Evolutionary conservation across 2,329 filamentous ascomycete genomes (phyloP).

Genomic region (Claviceps paspali): DNA sequence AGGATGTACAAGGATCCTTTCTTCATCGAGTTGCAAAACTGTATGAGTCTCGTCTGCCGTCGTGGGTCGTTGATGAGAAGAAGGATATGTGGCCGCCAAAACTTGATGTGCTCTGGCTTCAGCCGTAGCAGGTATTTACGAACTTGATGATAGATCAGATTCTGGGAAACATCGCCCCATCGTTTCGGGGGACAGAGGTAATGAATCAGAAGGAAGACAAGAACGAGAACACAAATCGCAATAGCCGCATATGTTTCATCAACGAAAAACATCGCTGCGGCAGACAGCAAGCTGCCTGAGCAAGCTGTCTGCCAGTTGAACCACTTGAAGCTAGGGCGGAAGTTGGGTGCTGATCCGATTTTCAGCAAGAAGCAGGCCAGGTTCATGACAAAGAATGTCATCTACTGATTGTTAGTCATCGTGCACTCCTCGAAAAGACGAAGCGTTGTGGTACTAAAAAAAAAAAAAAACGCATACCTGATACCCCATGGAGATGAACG

Average conservation of each 20-base stretch:
- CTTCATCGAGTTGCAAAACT: conserved; percentile 84
- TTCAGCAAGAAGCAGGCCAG: conserved; percentile 76
- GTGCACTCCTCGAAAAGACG: background rate
- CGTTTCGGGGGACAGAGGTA: conserved; percentile 73
- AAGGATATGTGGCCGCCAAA: conserved; percentile 81
- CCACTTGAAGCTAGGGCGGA: conserved; percentile 75
- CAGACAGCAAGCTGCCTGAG: conserved; percentile 58
- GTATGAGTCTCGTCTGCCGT: conserved; percentile 68
- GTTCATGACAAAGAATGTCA: conserved; percentile 85
- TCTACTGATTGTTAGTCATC: conserved; percentile 24
- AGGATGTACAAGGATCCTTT: conserved; percentile 76
- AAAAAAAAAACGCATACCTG: conserved; percentile 30
- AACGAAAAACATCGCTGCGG: conserved; percentile 78
- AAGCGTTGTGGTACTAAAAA: background rate
- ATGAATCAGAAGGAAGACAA: conserved; percentile 74
- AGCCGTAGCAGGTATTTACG: conserved; percentile 76
- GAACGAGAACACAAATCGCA: conserved; percentile 56
- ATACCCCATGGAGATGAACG: conserved; percentile 81
- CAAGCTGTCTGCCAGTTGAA: conserved; percentile 78
- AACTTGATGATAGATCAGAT: conserved; percentile 73
- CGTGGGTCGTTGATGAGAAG: conserved; percentile 71
- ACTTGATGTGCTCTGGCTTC: conserved; percentile 80
- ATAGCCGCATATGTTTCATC: conserved; percentile 65
- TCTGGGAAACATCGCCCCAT: conserved; percentile 84
- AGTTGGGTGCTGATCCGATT: conserved; percentile 77